These are phyloP conservation scores for Myrica gale DNA, from an alignment of 306 rosid species.

Conservation along the genomic window DNA sequence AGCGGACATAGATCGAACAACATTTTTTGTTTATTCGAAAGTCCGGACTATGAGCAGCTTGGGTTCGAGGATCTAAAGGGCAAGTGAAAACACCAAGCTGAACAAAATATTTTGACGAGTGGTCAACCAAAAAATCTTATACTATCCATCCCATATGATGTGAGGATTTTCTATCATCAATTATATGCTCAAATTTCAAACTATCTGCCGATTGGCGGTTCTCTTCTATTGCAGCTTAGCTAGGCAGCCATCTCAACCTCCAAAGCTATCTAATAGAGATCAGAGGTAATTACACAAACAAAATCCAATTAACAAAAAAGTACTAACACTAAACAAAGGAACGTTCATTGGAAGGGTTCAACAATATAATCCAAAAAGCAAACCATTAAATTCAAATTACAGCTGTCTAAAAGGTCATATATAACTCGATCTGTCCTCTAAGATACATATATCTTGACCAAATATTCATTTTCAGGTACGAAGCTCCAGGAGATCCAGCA, in stretches of 20 bases:
- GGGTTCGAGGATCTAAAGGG: too few relatives aligned
- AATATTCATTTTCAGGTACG: neutral
- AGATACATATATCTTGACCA: neutral
- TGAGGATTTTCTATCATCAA: neutral
- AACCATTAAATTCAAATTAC: constrained; percentile 1
- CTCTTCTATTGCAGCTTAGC: neutral
- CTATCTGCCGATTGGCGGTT: neutral
- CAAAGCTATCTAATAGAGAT: neutral
- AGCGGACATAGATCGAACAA: too few relatives aligned
- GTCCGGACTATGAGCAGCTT: too few relatives aligned
- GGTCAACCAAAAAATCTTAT: too few relatives aligned
- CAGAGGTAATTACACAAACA: neutral
- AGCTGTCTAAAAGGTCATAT: constrained; percentile 8
- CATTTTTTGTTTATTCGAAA: too few relatives aligned
- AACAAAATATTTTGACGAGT: too few relatives aligned
- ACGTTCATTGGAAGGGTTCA: neutral
- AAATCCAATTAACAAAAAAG: neutral
- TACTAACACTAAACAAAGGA: neutral
- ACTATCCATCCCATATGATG: too few relatives aligned
- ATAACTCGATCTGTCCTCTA: neutral
- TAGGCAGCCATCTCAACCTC: neutral
- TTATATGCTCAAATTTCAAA: neutral
- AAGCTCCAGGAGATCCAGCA: constrained; percentile 6
- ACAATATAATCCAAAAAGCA: neutral
- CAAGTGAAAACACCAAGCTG: too few relatives aligned